phyloP scores from a whole-genome alignment of 1,284 basidiomycete genomes.

The Microbotryomycetes sp. region DNA sequence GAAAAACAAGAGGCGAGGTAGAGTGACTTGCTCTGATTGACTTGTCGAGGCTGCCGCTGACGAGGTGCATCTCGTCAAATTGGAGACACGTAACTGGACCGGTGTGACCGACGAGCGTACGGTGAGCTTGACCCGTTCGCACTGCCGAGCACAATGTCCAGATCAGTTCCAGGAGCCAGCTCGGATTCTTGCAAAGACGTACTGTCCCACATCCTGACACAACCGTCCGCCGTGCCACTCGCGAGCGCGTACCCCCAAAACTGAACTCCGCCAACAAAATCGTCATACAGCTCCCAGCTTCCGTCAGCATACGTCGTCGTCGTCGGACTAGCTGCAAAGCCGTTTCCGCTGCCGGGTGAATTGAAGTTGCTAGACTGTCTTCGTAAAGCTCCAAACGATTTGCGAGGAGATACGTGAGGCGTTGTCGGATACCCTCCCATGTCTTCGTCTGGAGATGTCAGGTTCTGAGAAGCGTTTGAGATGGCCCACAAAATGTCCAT shows the following conservation, averaged over 20 bases:
- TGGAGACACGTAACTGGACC: slow-evolving; percentile 89
- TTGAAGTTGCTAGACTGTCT: slow-evolving; percentile 48
- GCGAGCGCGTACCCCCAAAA: slow-evolving; percentile 99
- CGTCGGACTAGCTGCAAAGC: slow-evolving; percentile 42
- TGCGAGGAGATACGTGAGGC: slow-evolving; percentile 24
- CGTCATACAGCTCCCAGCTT: slow-evolving; percentile 86
- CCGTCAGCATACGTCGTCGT: slow-evolving; percentile 83
- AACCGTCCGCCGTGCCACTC: slow-evolving; percentile 92
- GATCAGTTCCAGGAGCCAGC: not conserved
- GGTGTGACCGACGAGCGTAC: slow-evolving; percentile 88
- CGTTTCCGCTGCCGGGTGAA: slow-evolving; percentile 56
- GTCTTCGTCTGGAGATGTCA: slow-evolving; percentile 16
- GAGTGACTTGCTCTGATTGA: slow-evolving; percentile 63
- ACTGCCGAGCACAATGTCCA: slow-evolving; percentile 48
- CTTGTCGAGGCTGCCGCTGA: slow-evolving; percentile 88
- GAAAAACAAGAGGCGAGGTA: not conserved
- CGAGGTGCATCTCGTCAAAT: slow-evolving; percentile 91
- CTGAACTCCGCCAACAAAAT: slow-evolving; percentile 95
- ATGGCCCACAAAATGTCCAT: slow-evolving; percentile 99
- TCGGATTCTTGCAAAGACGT: slow-evolving; percentile 31
- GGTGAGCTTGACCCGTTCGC: slow-evolving; percentile 95
- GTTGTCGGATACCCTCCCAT: slow-evolving; percentile 5
- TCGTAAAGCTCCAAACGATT: slow-evolving; percentile 16
- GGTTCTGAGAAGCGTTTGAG: slow-evolving; percentile 55
- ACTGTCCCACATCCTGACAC: slow-evolving; percentile 99